A percentile compares a stretch with the other conserved stretches of the same genome.
phyloP scores from a whole-genome alignment of 2,329 filamentous ascomycete genomes.

The Trichoderma sp. region DNA sequence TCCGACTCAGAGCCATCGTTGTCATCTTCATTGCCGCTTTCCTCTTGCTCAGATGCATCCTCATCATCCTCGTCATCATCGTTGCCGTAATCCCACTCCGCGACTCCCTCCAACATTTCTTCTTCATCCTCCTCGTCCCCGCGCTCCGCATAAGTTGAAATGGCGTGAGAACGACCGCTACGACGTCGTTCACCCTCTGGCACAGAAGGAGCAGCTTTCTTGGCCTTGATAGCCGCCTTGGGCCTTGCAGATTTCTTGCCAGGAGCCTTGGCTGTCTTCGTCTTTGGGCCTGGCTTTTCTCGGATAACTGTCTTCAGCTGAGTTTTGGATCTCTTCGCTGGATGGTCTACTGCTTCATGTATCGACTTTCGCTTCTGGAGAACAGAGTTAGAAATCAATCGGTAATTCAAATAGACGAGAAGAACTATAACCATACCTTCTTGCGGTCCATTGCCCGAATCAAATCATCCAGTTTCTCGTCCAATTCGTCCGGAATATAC shows the following conservation, averaged over 20 bases:
- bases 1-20: conserved; percentile 15
- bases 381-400: neutral
- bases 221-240: conserved; percentile 31
- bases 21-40: conserved; percentile 20
- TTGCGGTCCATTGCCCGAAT: conserved; percentile 67
- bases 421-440: conserved; percentile 49
- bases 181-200: conserved; percentile 51
- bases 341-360: conserved; percentile 49
- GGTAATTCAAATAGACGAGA: neutral
- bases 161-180: conserved; percentile 51
- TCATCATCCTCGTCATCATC: conserved; percentile 22
- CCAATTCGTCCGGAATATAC: conserved; percentile 74
- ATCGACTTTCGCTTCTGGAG: conserved; percentile 56
- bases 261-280: conserved; percentile 35
- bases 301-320: conserved; percentile 39
- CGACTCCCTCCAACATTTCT: conserved; percentile 61
- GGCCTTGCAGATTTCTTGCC: conserved; percentile 35
- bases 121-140: conserved; percentile 58
- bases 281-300: conserved; percentile 37
- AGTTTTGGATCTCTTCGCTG: conserved; percentile 38
- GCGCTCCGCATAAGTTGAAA: conserved; percentile 54
- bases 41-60: conserved; percentile 22
- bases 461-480: conserved; percentile 71
- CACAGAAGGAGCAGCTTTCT: conserved; percentile 31
- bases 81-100: conserved; percentile 53